Conservation (phyloP, 352 stramenopile genomes). For the Aphanomyces cochlioides region DNA sequence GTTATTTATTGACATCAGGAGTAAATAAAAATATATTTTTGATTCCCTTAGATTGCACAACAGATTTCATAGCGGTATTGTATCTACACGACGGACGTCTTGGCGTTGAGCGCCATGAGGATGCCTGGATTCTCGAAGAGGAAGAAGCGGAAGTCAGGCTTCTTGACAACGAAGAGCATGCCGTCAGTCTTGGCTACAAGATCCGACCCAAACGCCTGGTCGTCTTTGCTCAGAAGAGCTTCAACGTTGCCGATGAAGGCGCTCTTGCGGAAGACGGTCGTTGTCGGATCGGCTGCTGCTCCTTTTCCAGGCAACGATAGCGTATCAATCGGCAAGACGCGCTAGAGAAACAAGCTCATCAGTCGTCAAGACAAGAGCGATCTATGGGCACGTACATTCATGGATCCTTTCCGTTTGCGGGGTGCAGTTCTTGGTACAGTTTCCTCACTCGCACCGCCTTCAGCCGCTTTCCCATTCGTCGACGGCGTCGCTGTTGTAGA, state of each 20-base stretch:
- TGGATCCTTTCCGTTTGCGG: constrained; percentile 44
- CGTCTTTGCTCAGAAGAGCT: constrained; percentile 50
- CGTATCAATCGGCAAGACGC: constrained; percentile 26
- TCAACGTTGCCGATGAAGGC: constrained; percentile 70
- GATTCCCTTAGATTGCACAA: too few species aligned
- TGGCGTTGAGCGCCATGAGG: constrained; percentile 65
- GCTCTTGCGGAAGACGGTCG: constrained; percentile 43
- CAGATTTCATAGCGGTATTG: neutral
- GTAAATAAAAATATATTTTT: too few species aligned
- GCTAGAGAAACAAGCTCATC: constrained; percentile 10
- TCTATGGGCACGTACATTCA: constrained; percentile 48
- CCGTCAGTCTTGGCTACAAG: constrained; percentile 54
- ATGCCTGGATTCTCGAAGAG: constrained; percentile 70
- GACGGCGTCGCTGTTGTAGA: constrained; percentile 34
- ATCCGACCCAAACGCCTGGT: constrained; percentile 53
- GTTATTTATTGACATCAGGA: too few species aligned
- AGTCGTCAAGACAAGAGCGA: neutral
- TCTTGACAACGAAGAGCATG: constrained; percentile 57
- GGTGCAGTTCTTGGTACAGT: constrained; percentile 20
- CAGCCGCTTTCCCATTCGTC: constrained; percentile 2
- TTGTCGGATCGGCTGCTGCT: neutral
- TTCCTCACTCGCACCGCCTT: neutral
- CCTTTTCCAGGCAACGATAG: constrained; percentile 4
- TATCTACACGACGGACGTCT: constrained; percentile 45
- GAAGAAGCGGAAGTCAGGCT: constrained; percentile 66